Evolutionary conservation across 441 rosid species (phyloP).

Genomic region (Daphne laureola): DNA sequence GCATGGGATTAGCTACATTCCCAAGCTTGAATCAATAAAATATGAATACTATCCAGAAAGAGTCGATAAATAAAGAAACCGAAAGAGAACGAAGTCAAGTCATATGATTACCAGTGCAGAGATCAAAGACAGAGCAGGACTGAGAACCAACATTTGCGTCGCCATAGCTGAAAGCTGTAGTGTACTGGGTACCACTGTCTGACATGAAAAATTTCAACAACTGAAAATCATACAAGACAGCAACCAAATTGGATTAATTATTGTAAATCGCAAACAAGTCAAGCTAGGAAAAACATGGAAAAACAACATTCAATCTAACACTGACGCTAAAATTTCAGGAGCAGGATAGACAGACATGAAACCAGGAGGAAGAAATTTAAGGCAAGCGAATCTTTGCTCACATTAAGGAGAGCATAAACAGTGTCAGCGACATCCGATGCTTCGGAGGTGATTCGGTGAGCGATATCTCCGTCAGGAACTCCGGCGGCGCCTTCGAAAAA

Average conservation of each 20-base stretch:
- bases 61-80: not conserved
- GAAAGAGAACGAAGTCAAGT: not conserved
- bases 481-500: slow-evolving; percentile 77
- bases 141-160: slow-evolving; percentile 67
- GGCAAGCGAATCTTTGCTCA: slow-evolving; percentile 20
- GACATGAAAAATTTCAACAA: slow-evolving; percentile 17
- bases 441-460: slow-evolving; percentile 72
- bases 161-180: slow-evolving; percentile 82
- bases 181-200: slow-evolving; percentile 75
- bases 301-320: no score
- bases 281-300: no score
- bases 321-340: no score
- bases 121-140: slow-evolving; percentile 64
- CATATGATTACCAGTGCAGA: slow-evolving; percentile 48
- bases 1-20: slow-evolving; percentile 61
- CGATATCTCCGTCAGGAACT: slow-evolving; percentile 68
- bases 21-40: not conserved
- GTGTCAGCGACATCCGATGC: slow-evolving; percentile 77
- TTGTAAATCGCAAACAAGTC: no score
- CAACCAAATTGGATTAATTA: not conserved
- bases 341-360: no score
- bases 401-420: slow-evolving; percentile 72
- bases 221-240: slow-evolving; percentile 6
- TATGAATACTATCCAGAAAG: not conserved
- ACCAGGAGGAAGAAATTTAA: no score